Percentiles rank a stretch among this genome's conserved stretches.
These are phyloP conservation scores for Pseudozyma hubeiensis DNA, from an alignment of 1,284 basidiomycete genomes.

Conservation along the genomic window DNA sequence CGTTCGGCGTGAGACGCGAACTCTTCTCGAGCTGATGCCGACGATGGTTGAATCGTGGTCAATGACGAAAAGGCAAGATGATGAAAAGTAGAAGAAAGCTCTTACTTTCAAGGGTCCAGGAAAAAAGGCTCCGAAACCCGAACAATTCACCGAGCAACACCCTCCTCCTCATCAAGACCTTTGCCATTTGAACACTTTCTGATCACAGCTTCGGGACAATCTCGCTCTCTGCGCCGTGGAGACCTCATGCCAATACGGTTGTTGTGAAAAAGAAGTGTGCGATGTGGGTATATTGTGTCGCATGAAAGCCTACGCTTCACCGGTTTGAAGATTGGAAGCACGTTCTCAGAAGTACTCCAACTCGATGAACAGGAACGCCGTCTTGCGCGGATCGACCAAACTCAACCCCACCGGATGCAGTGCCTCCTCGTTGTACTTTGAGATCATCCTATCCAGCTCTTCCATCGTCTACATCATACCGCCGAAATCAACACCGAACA, in stretches of 20 bases:
- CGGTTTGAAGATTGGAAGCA: too few species aligned
- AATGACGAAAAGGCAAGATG: neutral
- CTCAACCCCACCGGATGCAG: conserved; percentile 85
- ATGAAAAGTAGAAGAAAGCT: neutral
- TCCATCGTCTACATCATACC: conserved; percentile 76
- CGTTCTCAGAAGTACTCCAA: conserved; percentile 66
- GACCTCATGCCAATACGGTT: too few species aligned
- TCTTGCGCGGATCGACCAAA: conserved; percentile 80
- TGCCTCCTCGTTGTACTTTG: conserved; percentile 76
- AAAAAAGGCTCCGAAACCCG: neutral
- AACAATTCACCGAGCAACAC: conserved; percentile 9
- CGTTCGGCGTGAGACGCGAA: too few species aligned
- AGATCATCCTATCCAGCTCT: conserved; percentile 75
- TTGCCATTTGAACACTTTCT: too few species aligned
- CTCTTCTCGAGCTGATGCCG: neutral
- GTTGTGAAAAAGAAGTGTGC: too few species aligned
- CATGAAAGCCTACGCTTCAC: too few species aligned
- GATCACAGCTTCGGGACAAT: too few species aligned
- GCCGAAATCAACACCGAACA: neutral
- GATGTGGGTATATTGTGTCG: too few species aligned
- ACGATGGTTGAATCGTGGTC: neutral
- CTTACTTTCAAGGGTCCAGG: neutral
- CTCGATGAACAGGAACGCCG: conserved; percentile 80
- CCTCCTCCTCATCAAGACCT: neutral
- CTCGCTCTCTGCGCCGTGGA: too few species aligned